Evolutionary conservation across 495 filamentous ascomycete genomes (phyloP).

Genomic region (Podospora pseudopauciseta): DNA sequence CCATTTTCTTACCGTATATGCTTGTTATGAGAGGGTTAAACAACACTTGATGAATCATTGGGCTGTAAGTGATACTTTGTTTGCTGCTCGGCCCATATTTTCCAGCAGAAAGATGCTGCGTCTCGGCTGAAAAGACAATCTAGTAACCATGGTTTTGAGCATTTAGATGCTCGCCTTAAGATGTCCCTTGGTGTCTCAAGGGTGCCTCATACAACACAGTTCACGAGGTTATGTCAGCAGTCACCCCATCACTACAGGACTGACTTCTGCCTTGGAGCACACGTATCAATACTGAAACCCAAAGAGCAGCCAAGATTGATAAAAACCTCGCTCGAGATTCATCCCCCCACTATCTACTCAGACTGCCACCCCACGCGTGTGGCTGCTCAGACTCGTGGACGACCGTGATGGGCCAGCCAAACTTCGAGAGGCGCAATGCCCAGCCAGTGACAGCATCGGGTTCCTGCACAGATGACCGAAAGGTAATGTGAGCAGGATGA

Average conservation of each 20-base stretch:
- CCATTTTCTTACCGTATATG: too few relatives aligned
- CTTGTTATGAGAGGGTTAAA: too few relatives aligned
- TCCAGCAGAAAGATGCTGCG: too few relatives aligned
- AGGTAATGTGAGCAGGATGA: not conserved
- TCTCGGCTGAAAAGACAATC: too few relatives aligned
- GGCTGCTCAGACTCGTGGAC: slow-evolving; percentile 4
- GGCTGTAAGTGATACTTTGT: too few relatives aligned
- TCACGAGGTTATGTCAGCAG: too few relatives aligned
- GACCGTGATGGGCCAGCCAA: not conserved
- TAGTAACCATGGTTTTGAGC: too few relatives aligned
- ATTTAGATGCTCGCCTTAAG: too few relatives aligned
- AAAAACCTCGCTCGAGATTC: not conserved
- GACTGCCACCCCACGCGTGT: not conserved
- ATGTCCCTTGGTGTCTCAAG: too few relatives aligned
- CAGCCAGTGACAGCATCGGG: slow-evolving; percentile 28
- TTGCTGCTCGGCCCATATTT: too few relatives aligned
- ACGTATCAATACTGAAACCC: not conserved
- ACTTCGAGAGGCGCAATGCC: slow-evolving; percentile 7
- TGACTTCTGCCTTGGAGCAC: not conserved
- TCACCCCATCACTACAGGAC: not conserved
- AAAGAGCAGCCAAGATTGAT: not conserved
- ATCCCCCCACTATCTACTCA: not conserved
- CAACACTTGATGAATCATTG: too few relatives aligned
- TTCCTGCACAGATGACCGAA: slow-evolving; percentile 34
- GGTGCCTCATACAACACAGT: too few relatives aligned